Conservation (phyloP, 2,329 filamentous ascomycete species). For the Trichoderma breve region DNA sequence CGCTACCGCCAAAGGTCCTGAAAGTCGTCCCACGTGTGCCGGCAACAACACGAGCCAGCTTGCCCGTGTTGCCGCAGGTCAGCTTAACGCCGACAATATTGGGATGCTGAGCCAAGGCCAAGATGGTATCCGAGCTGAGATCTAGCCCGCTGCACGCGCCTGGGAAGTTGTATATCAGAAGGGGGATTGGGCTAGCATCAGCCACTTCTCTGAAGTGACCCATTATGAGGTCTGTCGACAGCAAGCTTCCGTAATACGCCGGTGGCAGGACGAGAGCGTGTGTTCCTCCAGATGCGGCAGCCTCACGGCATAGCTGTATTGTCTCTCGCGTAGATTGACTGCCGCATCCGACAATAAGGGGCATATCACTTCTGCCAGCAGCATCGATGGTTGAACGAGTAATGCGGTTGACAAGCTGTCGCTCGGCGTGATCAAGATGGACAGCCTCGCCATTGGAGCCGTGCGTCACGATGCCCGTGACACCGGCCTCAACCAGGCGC, state of each 20-base stretch:
- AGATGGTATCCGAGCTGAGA: constrained; percentile 56
- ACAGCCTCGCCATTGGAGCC: constrained; percentile 74
- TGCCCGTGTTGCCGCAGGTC: constrained; percentile 63
- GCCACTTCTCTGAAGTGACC: constrained; percentile 63
- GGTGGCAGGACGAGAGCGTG: constrained; percentile 68
- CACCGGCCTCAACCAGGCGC: constrained; percentile 60
- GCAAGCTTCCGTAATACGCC: constrained; percentile 63
- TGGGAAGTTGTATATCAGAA: constrained; percentile 65
- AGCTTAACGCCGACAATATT: constrained; percentile 65
- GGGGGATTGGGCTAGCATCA: constrained; percentile 54
- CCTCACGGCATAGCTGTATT: constrained; percentile 63
- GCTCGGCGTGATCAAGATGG: constrained; percentile 65
- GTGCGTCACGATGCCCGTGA: constrained; percentile 66
- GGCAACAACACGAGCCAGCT: constrained; percentile 50
- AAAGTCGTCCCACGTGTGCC: constrained; percentile 47
- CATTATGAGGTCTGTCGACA: constrained; percentile 55
- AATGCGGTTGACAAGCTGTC: constrained; percentile 58
- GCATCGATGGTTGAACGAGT: constrained; percentile 61
- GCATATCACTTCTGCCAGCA: constrained; percentile 52
- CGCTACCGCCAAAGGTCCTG: constrained; percentile 69
- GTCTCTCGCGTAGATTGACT: constrained; percentile 67
- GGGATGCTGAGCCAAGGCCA: constrained; percentile 48
- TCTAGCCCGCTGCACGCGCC: constrained; percentile 56
- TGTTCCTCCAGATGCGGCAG: constrained; percentile 61
- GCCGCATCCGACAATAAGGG: constrained; percentile 68